Base-by-base conservation (phyloP, 1,139 yeast genomes). In the Kluyveromyces sp. region DNA sequence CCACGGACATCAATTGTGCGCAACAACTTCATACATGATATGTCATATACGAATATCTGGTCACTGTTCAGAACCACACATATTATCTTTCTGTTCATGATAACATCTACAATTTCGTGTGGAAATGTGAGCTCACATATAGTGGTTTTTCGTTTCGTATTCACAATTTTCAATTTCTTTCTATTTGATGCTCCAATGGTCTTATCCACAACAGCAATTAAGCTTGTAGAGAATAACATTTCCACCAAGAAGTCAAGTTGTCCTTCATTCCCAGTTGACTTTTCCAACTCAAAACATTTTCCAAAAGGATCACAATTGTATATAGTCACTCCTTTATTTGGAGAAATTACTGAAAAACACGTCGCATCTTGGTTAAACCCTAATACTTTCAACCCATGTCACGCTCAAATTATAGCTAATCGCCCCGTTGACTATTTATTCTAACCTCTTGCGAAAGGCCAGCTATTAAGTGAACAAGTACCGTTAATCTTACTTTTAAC, bases 211-310 rank as follows among this genome's bases (percentile, higher is more conserved):
- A 83, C 71, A 1, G 85, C 83, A 1, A 85, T 72, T 36, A 84
- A 65, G 3, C 88, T 80, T 0, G 90, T 81, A 4, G 86, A 78
- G 56, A 81, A 83, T 7, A 84, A 69, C 83, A 83, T 81, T 53
- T 81, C 82, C 28, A 79, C 73, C 2, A 75, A 66, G 46, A 58
- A 53, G 33, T 48, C 37, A 4, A 37, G 39, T 4, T 37, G 41
- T 26, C 26, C 48, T 4, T 27, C 37, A 33, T 32, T 34, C 4
- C 31, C 21, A 7, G 49, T 28, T 5, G 45, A 31, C 38, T 51
- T 50, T 42, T 60, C 55, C 28, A 60, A 49, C 42, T 61, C 64
- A 45, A 60, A 63, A 45, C 65, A 61, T 42, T 59, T 58, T 3
- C 67, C 66, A 51, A 63, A 63, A 15, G 67, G 67, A 41, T 63